These are phyloP conservation scores for Coelastrella sp. DNA, from an alignment of 139 green algal genomes.

Conservation along the genomic window DNA sequence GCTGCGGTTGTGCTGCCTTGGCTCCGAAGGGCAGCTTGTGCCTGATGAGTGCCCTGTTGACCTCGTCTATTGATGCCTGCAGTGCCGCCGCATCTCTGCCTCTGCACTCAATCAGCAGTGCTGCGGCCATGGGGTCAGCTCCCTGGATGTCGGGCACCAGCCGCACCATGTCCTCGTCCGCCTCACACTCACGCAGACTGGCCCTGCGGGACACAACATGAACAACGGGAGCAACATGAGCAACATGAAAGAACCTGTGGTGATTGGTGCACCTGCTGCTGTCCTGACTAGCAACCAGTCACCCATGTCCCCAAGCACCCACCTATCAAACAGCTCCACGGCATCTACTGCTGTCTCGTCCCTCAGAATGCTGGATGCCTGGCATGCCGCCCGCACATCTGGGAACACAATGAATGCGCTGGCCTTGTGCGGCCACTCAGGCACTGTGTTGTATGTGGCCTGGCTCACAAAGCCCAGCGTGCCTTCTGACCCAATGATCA, in stretches of 20 bases:
- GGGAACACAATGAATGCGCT: slow-evolving; percentile 95
- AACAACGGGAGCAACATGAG: neutral
- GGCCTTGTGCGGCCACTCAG: slow-evolving; percentile 69
- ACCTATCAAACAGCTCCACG: slow-evolving; percentile 96
- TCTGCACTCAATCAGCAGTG: slow-evolving; percentile 95
- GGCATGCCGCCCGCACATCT: slow-evolving; percentile 88
- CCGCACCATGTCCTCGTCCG: slow-evolving; percentile 81
- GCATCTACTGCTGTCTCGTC: slow-evolving; percentile 93
- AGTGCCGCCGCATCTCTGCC: slow-evolving; percentile 24
- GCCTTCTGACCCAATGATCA: slow-evolving; percentile 96
- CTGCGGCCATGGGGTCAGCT: slow-evolving; percentile 83
- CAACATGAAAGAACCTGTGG: neutral
- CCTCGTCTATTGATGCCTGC: slow-evolving; percentile 52
- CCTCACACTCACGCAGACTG: slow-evolving; percentile 83
- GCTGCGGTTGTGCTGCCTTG: slow-evolving; percentile 65
- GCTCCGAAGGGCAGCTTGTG: slow-evolving; percentile 82
- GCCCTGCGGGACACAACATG: slow-evolving; percentile 42
- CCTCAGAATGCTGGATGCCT: slow-evolving; percentile 84
- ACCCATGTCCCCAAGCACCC: neutral
- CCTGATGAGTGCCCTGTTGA: slow-evolving; percentile 46
- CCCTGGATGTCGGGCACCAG: slow-evolving; percentile 91
- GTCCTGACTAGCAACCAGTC: neutral
- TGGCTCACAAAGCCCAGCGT: slow-evolving; percentile 93
- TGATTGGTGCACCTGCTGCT: no score
- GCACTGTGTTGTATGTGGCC: slow-evolving; percentile 95